A percentile compares a stretch with the other conserved stretches of the same genome.
Evolutionary conservation across 2,329 filamentous ascomycete genomes (phyloP).

Genomic region (Microsporum canis): DNA sequence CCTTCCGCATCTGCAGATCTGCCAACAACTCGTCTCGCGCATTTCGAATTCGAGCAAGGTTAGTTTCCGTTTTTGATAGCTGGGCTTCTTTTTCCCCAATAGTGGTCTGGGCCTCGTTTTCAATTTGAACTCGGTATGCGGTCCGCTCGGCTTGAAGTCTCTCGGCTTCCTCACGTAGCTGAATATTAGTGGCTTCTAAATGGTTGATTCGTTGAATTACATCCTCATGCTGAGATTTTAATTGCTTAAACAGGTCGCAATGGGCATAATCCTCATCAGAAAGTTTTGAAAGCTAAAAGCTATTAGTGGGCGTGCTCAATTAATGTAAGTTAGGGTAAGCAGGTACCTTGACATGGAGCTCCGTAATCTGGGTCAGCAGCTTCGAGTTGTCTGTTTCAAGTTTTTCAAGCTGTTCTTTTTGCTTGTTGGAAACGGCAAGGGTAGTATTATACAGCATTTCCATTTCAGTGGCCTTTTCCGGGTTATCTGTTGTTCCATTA

Average conservation of each 20-base stretch:
- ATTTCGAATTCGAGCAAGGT: constrained; percentile 74
- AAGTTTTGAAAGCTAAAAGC: constrained; percentile 51
- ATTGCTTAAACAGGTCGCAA: constrained; percentile 84
- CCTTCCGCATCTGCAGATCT: constrained; percentile 68
- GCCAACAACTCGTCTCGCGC: constrained; percentile 75
- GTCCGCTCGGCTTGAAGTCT: constrained; percentile 77
- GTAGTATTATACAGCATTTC: constrained; percentile 69
- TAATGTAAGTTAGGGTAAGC: neutral
- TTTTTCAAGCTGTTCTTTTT: constrained; percentile 77
- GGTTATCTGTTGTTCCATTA: constrained; percentile 38
- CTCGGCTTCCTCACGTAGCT: constrained; percentile 72
- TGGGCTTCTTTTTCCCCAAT: constrained; percentile 72
- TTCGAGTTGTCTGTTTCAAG: constrained; percentile 65
- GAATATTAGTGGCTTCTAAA: constrained; percentile 75
- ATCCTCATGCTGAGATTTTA: constrained; percentile 84
- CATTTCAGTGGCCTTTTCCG: constrained; percentile 51
- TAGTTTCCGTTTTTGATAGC: constrained; percentile 66
- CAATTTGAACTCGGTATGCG: constrained; percentile 65
- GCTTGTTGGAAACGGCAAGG: constrained; percentile 62
- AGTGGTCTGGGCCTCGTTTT: constrained; percentile 63
- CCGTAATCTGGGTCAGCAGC: constrained; percentile 66
- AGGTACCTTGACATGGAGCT: constrained; percentile 49
- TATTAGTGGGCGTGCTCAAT: neutral
- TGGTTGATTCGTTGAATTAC: constrained; percentile 86
- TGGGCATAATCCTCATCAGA: constrained; percentile 90